A percentile compares a stretch with the other conserved stretches of the same genome.
Conservation (phyloP, 169 alveolate species). For the Fabrea salina region DNA sequence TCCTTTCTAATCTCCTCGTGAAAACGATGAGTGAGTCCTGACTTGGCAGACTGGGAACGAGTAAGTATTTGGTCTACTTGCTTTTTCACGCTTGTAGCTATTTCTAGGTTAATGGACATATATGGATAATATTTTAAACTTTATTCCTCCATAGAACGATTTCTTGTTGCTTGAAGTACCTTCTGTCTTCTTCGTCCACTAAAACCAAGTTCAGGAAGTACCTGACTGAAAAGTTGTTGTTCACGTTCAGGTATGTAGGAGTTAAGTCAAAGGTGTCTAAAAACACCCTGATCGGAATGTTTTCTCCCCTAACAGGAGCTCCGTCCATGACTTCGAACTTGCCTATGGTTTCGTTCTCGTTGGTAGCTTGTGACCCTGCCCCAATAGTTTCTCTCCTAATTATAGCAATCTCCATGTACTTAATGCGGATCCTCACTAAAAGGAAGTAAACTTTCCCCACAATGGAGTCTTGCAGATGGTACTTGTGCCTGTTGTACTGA, state of each 20-base stretch:
- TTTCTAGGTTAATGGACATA: no score
- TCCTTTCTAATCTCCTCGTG: no score
- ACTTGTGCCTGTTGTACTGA: slow-evolving; percentile 92
- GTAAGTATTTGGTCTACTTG: no score
- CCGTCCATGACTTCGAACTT: slow-evolving; percentile 99
- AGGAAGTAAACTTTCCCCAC: slow-evolving; percentile 97
- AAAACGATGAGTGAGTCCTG: no score
- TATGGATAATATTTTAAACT: background rate
- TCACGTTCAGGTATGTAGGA: slow-evolving; percentile 96
- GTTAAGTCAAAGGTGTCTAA: slow-evolving; percentile 96
- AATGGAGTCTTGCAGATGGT: slow-evolving; percentile 95
- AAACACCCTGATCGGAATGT: slow-evolving; percentile 95
- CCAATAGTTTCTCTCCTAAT: slow-evolving; percentile 84
- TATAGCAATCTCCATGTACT: slow-evolving; percentile 94
- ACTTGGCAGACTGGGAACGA: no score
- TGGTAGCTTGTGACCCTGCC: slow-evolving; percentile 72
- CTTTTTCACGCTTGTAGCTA: no score
- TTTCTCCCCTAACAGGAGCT: slow-evolving; percentile 94
- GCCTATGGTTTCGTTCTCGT: slow-evolving; percentile 94
- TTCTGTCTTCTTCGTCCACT: slow-evolving; percentile 97
- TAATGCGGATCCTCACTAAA: slow-evolving; percentile 95
- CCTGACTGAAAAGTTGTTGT: slow-evolving; percentile 93
- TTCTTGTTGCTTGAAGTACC: slow-evolving; percentile 96
- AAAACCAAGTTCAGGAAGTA: slow-evolving; percentile 96
- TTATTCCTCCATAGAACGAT: slow-evolving; percentile 94